These are phyloP conservation scores for Chlorella ohadii DNA, from an alignment of 139 green algal species.

Conservation along the genomic window DNA sequence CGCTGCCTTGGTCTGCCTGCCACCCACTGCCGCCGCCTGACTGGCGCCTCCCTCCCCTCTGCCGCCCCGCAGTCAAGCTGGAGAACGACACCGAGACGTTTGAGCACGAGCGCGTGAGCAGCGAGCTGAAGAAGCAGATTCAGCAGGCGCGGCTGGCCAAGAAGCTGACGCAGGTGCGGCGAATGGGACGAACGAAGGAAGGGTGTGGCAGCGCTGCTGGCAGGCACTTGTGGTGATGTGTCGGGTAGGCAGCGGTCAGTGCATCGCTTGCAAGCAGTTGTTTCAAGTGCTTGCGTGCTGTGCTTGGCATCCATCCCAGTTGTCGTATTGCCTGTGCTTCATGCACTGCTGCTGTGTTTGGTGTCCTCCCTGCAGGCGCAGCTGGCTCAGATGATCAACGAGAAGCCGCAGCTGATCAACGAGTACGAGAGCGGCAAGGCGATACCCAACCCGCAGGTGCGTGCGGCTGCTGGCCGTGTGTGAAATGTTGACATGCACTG, in stretches of 20 bases:
- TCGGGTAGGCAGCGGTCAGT: no score
- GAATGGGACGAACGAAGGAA: constrained; percentile 36
- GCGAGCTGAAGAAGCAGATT: constrained; percentile 96
- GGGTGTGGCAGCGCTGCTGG: not conserved
- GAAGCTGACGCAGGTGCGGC: constrained; percentile 97
- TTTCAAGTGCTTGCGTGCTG: no score
- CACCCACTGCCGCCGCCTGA: not conserved
- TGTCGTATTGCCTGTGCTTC: no score
- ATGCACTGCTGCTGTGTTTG: no score
- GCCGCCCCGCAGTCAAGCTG: constrained; percentile 72
- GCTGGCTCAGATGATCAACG: constrained; percentile 90
- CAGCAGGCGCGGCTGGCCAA: constrained; percentile 90
- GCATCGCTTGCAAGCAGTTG: no score
- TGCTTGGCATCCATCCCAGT: no score
- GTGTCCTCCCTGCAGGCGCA: constrained; percentile 18
- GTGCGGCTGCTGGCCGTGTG: not conserved
- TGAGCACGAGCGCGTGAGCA: constrained; percentile 81
- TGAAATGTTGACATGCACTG: no score
- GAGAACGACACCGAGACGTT: constrained; percentile 92
- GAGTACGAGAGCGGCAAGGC: constrained; percentile 92
- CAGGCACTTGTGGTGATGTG: no score
- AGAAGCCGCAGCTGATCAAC: constrained; percentile 96
- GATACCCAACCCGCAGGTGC: constrained; percentile 93
- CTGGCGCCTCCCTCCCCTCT: not conserved
- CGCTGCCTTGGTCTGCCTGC: not conserved